Evolutionary conservation across 1,139 yeast species (phyloP), one percentile per base, ranked within the genome.

Genomic region (Lodderomyces orthopsilosis): DNA sequence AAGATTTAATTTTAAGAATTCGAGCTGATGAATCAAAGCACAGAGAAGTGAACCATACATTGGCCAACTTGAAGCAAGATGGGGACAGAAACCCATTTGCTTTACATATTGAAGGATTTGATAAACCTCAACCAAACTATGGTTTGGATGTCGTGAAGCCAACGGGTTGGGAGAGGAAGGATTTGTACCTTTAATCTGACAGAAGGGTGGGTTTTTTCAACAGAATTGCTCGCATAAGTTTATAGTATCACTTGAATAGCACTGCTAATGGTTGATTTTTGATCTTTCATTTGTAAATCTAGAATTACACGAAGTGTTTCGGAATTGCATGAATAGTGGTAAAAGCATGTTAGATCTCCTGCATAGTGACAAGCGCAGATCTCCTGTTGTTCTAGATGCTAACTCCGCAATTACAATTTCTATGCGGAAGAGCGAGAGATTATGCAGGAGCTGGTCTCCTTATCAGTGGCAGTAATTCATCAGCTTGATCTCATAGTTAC

Each of bases 41-140:
- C 58, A 73, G 90, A 58, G 90, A 84, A 57, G 89, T 83, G 39
- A 83, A 83, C 63, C 90, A 83, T 59, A 83, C 90, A 0, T 74
- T 84, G 56, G 91, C 89, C 21, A 84, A 84, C 54, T 70, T 85
- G 54, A 61, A 75, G 41, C 72, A 65, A 46, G 71, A 69, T 46
- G 44, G 40, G 1, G 89, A 84, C 58, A 74, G 89, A 52, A 84
- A 84, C 54, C 91, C 91, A 15, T 84, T 79, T 61, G 89, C 84
- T 2, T 62, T 79, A 50, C 57, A 68, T 44, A 58, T 79, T 35
- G 58, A 57, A 10, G 68, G 59, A 28, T 50, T 46, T 8, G 60
- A 63, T 14, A 61, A 63, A 45, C 79, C 80, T 2, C 87, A 83
- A 58, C 90, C 90, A 3, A 59, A 66, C 3, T 64, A 71, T 42